phyloP scores from a whole-genome alignment of 2,329 filamentous ascomycete species.

The Penicillium sp. region DNA sequence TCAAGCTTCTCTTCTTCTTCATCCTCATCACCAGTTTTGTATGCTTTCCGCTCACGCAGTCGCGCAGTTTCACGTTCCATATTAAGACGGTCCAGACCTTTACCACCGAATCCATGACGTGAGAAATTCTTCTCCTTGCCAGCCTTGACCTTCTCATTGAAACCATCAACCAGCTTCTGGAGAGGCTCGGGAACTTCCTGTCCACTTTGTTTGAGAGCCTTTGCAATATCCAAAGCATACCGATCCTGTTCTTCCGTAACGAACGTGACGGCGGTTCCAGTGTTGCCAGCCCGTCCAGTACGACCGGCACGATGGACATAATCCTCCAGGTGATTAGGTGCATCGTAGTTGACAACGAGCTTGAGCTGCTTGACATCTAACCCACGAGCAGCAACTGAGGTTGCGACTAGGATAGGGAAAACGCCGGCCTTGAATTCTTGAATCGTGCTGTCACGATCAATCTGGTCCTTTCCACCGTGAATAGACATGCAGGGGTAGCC shows the following conservation, averaged over 20 bases:
- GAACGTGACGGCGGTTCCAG: constrained; percentile 90
- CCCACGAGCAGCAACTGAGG: constrained; percentile 90
- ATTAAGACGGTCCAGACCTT: constrained; percentile 87
- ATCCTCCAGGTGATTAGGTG: constrained; percentile 90
- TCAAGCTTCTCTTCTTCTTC: constrained; percentile 71
- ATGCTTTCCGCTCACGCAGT: constrained; percentile 80
- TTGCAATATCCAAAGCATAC: constrained; percentile 81
- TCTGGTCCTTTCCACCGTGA: constrained; percentile 89
- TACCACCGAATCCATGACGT: constrained; percentile 87
- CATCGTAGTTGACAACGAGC: constrained; percentile 92
- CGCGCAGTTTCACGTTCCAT: constrained; percentile 85
- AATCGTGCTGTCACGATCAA: constrained; percentile 89
- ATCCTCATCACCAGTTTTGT: constrained; percentile 81
- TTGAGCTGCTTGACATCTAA: constrained; percentile 95
- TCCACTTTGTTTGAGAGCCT: constrained; percentile 88
- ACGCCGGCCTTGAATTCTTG: constrained; percentile 90
- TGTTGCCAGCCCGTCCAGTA: constrained; percentile 91
- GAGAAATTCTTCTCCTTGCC: constrained; percentile 77
- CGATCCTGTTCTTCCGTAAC: constrained; percentile 88
- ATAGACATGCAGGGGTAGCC: constrained; percentile 91
- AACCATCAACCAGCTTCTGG: constrained; percentile 61
- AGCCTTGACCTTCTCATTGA: constrained; percentile 85
- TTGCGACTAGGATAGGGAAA: constrained; percentile 86
- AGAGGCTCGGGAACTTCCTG: constrained; percentile 73
- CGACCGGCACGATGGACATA: constrained; percentile 94